Base-by-base conservation (phyloP, 495 filamentous ascomycete species). In the Lepraria neglecta region DNA sequence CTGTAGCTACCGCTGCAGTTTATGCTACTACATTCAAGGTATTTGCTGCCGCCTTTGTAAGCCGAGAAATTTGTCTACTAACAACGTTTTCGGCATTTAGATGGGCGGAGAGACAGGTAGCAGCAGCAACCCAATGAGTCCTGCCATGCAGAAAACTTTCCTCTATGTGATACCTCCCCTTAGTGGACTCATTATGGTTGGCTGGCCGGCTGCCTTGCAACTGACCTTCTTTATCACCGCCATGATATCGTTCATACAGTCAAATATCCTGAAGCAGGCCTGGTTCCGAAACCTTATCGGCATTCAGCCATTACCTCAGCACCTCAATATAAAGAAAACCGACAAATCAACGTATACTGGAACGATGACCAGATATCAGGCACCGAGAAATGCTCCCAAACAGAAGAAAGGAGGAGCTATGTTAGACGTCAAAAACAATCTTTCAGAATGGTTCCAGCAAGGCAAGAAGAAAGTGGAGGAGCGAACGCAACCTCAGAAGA, bases 201-300 rank as follows among this genome's bases (percentile, higher is more conserved):
- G 74, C 67, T 77, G 87, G 69, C 88, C 92, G 0, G 83, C 83
- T 14, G 81, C 77, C 7, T 65, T 95, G 6, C 87, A 91, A 67
- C 73, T 90, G 47, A 89, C 86, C 72, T 91, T 98, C 74, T 67
- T 80, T 47, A 58, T 76, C 24, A 77, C 83, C 1, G 79, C 83
- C 56, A 1, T 79, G 0, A 72, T 89, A 33, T 80, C 83, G 17
- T 64, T 82, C 30, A 48, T 71, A 12, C 90, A 95, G 71, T 69
- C 81, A 2, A 65, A 71, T n/a, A 19, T 84, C 2, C 74, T 90
- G 53, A 75, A 81, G 53, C 71, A 71, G 42, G 65, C 74, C 2
- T 67, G 64, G 35, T 67, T 89, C 63, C 78, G 88, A 11, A 65
- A 69, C 3, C 68, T 66, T 58, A 64, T 82, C 21, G 78, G 79